phyloP scores from a whole-genome alignment of 352 stramenopile genomes.

The Blastocystis hominis region DNA sequence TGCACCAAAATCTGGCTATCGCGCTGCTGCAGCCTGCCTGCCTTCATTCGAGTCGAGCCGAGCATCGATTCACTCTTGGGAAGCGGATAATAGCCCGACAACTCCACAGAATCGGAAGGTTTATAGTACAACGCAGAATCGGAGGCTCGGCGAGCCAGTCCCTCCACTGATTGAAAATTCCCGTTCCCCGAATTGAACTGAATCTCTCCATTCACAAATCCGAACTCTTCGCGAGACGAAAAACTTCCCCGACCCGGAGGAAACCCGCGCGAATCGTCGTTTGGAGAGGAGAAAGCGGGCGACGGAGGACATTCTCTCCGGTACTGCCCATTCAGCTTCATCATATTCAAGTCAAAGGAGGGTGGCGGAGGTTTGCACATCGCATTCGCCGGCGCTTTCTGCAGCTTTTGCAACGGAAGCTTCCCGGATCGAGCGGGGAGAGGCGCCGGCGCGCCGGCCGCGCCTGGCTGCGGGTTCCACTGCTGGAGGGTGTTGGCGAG shows the following conservation, averaged over 20 bases:
- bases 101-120: not conserved
- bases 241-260: not conserved
- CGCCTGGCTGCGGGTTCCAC: not conserved
- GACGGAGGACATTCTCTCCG: not conserved
- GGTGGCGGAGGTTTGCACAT: too few species aligned
- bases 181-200: not conserved
- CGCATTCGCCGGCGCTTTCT: too few species aligned
- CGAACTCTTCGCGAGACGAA: not conserved
- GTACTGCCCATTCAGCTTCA: not conserved
- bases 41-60: not conserved
- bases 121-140: not conserved
- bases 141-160: not conserved
- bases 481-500: not conserved
- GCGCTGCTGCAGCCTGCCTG: not conserved
- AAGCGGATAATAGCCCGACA: not conserved
- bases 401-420: too few species aligned
- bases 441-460: too few species aligned
- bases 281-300: not conserved
- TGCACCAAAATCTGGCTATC: slow-evolving; percentile 23
- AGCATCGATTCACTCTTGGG: not conserved
- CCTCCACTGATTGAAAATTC: not conserved
- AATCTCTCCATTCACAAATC: not conserved
- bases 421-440: too few species aligned
- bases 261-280: not conserved
- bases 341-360: not conserved